A percentile compares a stretch with the other conserved stretches of the same genome.
Conservation (phyloP, 345 rosid species). For the Draba incana region DNA sequence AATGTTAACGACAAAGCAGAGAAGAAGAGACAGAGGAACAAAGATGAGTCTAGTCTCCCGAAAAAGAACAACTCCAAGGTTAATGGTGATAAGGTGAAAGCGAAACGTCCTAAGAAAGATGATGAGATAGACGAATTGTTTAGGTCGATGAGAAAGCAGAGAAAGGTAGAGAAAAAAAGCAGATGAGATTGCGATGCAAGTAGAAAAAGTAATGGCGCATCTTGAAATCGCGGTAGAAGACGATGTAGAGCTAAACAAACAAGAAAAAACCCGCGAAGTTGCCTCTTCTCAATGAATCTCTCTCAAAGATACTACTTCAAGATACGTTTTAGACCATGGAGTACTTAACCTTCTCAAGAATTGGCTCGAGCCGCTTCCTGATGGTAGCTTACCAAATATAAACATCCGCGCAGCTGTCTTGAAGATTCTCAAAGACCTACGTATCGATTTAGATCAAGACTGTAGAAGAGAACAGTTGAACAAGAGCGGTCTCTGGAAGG, state of each 20-base stretch:
- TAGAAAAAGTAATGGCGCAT: constrained; percentile 81
- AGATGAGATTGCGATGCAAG: constrained; percentile 68
- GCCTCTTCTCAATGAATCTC: constrained; percentile 73
- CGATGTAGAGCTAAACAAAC: constrained; percentile 66
- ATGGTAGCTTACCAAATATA: constrained; percentile 88
- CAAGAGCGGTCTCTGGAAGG: constrained; percentile 93
- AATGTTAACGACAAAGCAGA: constrained; percentile 46
- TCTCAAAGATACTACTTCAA: constrained; percentile 85
- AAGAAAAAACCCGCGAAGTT: constrained; percentile 72
- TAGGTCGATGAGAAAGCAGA: constrained; percentile 50
- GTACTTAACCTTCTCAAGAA: constrained; percentile 72
- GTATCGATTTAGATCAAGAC: constrained; percentile 66
- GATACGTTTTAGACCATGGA: constrained; percentile 87
- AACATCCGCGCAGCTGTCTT: constrained; percentile 78
- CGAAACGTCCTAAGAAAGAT: constrained; percentile 41
- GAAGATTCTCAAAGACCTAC: constrained; percentile 65
- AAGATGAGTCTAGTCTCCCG: constrained; percentile 14
- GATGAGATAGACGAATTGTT: constrained; percentile 66
- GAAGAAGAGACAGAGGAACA: constrained; percentile 50
- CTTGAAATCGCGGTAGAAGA: constrained; percentile 88
- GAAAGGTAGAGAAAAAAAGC: constrained; percentile 62
- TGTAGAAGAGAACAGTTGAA: constrained; percentile 79
- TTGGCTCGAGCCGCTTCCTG: constrained; percentile 98
- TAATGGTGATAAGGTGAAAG: constrained; percentile 62
- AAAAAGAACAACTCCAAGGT: constrained; percentile 41